Evolutionary conservation across 306 rosid species (phyloP).

Genomic region (Aeschynomene evenia): DNA sequence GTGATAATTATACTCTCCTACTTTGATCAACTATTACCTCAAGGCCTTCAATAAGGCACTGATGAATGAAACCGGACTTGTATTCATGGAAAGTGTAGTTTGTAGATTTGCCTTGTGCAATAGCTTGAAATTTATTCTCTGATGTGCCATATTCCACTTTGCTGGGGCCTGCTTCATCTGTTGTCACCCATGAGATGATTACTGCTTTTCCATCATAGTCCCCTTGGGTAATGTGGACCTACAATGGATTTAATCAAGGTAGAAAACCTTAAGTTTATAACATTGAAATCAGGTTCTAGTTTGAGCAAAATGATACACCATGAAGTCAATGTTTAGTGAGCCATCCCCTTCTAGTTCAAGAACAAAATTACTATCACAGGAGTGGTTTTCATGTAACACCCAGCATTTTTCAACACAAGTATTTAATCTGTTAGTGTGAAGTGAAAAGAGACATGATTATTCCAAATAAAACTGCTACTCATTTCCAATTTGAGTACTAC

Average conservation of each 20-base stretch:
- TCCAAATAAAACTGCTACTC: neutral
- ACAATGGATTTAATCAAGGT: constrained; percentile 23
- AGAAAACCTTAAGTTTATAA: neutral
- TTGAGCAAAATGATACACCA: constrained; percentile 10
- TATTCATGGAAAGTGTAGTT: constrained; percentile 79
- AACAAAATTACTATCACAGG: neutral
- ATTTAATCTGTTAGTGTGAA: neutral
- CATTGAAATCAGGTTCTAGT: constrained; percentile 1
- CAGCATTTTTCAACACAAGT: neutral
- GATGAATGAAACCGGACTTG: constrained; percentile 89
- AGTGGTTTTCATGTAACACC: neutral
- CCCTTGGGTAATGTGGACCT: constrained; percentile 98
- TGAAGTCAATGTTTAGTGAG: constrained; percentile 9
- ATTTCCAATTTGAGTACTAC: neutral
- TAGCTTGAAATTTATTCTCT: constrained; percentile 36
- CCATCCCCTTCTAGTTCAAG: constrained; percentile 1
- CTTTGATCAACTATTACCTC: constrained; percentile 50
- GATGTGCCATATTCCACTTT: constrained; percentile 66
- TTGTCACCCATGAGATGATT: constrained; percentile 85
- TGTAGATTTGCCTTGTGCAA: constrained; percentile 53
- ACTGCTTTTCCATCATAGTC: constrained; percentile 94
- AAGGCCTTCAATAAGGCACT: constrained; percentile 74
- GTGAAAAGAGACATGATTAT: neutral
- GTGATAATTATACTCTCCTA: constrained; percentile 16
- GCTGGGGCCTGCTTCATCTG: constrained; percentile 63